Evolutionary conservation across 331 rosid species (phyloP), one percentile per base, ranked within the genome.

Genomic region (Quercus lobata): DNA sequence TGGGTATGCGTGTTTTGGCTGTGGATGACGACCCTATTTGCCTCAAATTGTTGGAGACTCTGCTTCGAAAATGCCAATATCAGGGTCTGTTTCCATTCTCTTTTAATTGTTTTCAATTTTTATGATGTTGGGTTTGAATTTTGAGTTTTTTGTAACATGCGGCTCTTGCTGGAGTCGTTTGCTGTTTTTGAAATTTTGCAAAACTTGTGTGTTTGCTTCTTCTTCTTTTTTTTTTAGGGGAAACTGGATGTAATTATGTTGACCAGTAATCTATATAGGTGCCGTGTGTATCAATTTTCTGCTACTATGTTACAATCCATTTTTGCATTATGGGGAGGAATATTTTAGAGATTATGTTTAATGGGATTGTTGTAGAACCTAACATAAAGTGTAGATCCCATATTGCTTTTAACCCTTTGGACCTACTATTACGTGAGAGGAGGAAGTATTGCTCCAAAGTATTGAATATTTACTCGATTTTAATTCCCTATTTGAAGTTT

Each of bases 1-100:
- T 82, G 66, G 98, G 98, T 77, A 89, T 92, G 98, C 85, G 97
- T 52, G 91, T 94, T 84, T 90, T 94, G 19, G 98, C 95, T 7
- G 98, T 94, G 24, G 98, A 92, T 30, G 97, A 94, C 76, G 88
- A 92, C 85, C 97, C 89, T 61, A 81, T 70, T 82, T 94, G 97
- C 80, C 97, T 94, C 65, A 91, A 77, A 80, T 68, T 91, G 44
- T 69, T 94, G 86, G 97, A 92, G 69, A 84, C 10, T 61, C 81
- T 94, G 73, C 98, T 94, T 79, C 91, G 86, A 44, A 91, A 87
- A 83, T 94, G 98, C 90, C 90, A 88, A 37, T 94, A 92, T 79
- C 93, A 86, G 1, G 98, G 98, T 94, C 78, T 8, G 84, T 84
- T 80, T 5, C 72, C 35, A 69, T 9, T 49, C 37, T 41, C 5